Percentiles rank a stretch among this genome's conserved stretches.
These are phyloP conservation scores for Dothistroma septosporum DNA, from an alignment of 2,329 filamentous ascomycete genomes.

Conservation along the genomic window DNA sequence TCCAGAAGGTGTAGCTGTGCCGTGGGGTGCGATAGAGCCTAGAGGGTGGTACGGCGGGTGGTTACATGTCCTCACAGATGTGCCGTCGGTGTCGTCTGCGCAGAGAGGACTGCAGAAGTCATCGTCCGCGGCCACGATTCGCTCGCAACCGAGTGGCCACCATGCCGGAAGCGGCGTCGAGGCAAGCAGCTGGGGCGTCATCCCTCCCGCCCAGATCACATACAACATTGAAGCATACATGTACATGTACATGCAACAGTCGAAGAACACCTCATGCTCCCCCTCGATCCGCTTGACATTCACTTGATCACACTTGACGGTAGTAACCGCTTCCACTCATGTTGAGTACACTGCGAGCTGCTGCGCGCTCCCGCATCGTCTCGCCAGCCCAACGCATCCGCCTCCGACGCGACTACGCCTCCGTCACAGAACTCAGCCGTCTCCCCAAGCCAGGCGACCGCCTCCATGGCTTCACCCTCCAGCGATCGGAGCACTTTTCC, in stretches of 20 bases:
- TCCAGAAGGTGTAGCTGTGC: too few species aligned
- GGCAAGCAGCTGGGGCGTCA: too few species aligned
- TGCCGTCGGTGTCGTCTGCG: background rate
- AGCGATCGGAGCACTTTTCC: constrained; percentile 84
- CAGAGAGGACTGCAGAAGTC: background rate
- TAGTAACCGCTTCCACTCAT: constrained; percentile 11
- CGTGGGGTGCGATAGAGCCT: background rate
- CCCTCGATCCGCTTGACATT: background rate
- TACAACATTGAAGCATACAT: too few species aligned
- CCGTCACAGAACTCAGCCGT: constrained; percentile 70
- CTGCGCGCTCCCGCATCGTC: constrained; percentile 23
- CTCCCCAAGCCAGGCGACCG: constrained; percentile 77
- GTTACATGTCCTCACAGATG: background rate
- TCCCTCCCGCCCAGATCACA: too few species aligned
- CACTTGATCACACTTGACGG: background rate
- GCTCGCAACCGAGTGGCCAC: too few species aligned
- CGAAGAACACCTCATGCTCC: background rate
- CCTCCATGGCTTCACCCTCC: constrained; percentile 88
- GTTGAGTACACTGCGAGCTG: constrained; percentile 22
- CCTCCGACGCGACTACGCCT: constrained; percentile 46
- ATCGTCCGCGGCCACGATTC: background rate
- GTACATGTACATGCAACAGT: background rate
- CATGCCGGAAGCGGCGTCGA: too few species aligned
- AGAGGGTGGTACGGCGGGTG: background rate
- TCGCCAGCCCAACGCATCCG: constrained; percentile 21